Evolutionary conservation across 768 basidiomycete genomes (phyloP), one percentile per base, ranked within the genome.

Genomic region (Rhodotorula taiwanensis): DNA sequence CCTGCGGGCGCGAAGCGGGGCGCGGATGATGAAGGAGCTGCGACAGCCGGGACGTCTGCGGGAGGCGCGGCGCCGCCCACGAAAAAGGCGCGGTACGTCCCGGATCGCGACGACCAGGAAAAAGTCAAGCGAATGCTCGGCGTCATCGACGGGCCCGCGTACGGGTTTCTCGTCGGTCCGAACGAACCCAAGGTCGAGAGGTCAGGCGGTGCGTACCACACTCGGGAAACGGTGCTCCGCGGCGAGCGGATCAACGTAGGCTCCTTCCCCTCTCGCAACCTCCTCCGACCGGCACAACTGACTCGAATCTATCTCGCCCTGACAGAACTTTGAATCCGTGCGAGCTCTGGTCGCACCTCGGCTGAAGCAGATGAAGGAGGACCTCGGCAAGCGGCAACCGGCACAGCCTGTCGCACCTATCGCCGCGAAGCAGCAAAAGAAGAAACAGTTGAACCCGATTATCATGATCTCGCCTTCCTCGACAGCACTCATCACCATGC

Each of bases 381-480:
- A 68, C 16, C 52, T 41, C 48, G 18, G 15, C 20, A 31, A 23
- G 47, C 27, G 20, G 20, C 28, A 56, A 15, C 28, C 56, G 16
- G 52, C 60, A 3, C 44, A 61, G 23, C 42, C 51, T 4, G 25
- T 43, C 18, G 45, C 64, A 20, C 25, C 64, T 21, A 23, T 47
- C 23, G 59, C 49, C 8, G 28, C 15, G 30, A 60, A 59, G 49
- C 74, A 52, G 23, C 48, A 48, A 66, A 64, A 71, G 62, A 55
- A 71, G 72, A 54, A 72, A 72, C 64, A 75, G 72, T 56, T 73
- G 60, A 87, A 87, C 76, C 94, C 94, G 0, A 98, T 99, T 73
- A 95, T 98, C 76, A 87, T 98, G 79, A 92, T 99, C 47, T 94
- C 93, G 0, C 94, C 92, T 0, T 92, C 87, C 21, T 92, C 92